phyloP scores from a whole-genome alignment of 805 yeast species.

The Barnettozyma salicaria region DNA sequence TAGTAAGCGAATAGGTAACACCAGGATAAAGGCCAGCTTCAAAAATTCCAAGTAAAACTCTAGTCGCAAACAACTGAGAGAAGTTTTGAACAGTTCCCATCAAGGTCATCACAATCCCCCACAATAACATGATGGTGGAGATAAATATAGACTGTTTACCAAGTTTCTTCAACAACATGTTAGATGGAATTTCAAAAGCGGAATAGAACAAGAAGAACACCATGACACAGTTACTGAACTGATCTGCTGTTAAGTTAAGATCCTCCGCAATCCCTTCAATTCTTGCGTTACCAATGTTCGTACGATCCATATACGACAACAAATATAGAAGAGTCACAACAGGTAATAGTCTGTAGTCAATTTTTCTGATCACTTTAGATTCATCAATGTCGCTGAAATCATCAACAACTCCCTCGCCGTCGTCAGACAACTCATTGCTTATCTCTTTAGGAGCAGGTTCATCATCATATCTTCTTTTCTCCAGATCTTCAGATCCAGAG shows the following conservation, averaged over 20 bases:
- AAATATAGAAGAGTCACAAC: constrained; percentile 36
- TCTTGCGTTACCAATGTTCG: constrained; percentile 52
- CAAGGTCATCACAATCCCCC: constrained; percentile 37
- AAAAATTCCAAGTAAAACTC: constrained; percentile 40
- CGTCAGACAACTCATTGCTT: neutral
- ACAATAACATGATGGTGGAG: constrained; percentile 39
- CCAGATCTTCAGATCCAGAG: no score
- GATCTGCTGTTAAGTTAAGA: constrained; percentile 29
- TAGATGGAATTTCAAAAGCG: constrained; percentile 31
- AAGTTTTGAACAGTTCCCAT: constrained; percentile 39
- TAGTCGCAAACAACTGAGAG: constrained; percentile 26
- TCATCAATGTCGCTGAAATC: constrained; percentile 19
- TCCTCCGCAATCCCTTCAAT: constrained; percentile 41
- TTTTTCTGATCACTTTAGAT: constrained; percentile 29
- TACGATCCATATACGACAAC: constrained; percentile 42
- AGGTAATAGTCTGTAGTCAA: constrained; percentile 37
- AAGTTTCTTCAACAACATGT: constrained; percentile 19
- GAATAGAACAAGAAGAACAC: constrained; percentile 39
- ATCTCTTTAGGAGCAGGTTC: constrained; percentile 1
- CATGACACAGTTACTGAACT: constrained; percentile 37
- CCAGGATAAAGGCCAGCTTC: constrained; percentile 41
- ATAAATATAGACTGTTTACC: constrained; percentile 40
- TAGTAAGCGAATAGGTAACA: constrained; percentile 32
- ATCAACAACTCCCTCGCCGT: constrained; percentile 2
- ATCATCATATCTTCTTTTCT: neutral